phyloP scores from a whole-genome alignment of 2,329 filamentous ascomycete genomes.

The Magnaporthales sp. region DNA sequence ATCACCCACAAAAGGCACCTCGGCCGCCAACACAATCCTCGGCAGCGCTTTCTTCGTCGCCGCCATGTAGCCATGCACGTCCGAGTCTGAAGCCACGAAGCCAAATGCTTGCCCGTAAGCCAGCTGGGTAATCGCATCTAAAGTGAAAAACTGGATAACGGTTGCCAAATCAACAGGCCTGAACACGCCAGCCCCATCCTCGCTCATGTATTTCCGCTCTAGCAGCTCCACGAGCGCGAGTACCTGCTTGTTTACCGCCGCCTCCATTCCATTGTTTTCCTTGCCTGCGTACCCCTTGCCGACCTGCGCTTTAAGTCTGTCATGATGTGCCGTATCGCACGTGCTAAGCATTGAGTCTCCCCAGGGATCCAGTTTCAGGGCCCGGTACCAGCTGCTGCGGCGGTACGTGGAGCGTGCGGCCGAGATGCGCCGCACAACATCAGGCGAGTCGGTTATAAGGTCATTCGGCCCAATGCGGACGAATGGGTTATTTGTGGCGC shows the following conservation, averaged over 20 bases:
- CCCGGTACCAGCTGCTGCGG: conserved; percentile 30
- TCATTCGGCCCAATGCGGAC: conserved; percentile 26
- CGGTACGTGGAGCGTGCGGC: conserved; percentile 19
- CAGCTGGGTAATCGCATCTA: conserved; percentile 40
- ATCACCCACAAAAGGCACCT: conserved; percentile 24
- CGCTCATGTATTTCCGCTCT: conserved; percentile 11
- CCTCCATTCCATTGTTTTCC: conserved; percentile 18
- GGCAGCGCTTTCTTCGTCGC: conserved; percentile 28
- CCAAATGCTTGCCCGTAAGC: conserved; percentile 37
- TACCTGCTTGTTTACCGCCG: conserved; percentile 15
- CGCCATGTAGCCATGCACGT: conserved; percentile 33
- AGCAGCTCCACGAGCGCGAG: conserved; percentile 11
- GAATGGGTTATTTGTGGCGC: conserved; percentile 11
- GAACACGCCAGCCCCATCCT: neutral
- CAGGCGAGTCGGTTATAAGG: conserved; percentile 23
- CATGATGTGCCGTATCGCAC: conserved; percentile 17
- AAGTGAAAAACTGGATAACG: conserved; percentile 36
- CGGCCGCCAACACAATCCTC: conserved; percentile 27
- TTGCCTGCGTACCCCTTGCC: conserved; percentile 19
- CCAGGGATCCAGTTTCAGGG: conserved; percentile 35
- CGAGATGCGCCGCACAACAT: conserved; percentile 19
- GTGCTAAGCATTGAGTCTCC: conserved; percentile 39
- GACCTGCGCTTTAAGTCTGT: conserved; percentile 17
- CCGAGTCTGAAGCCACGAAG: conserved; percentile 30
- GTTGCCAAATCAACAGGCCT: conserved; percentile 33